phyloP scores from a whole-genome alignment of 495 filamentous ascomycete genomes.

The Trichoderma asperelloides region DNA sequence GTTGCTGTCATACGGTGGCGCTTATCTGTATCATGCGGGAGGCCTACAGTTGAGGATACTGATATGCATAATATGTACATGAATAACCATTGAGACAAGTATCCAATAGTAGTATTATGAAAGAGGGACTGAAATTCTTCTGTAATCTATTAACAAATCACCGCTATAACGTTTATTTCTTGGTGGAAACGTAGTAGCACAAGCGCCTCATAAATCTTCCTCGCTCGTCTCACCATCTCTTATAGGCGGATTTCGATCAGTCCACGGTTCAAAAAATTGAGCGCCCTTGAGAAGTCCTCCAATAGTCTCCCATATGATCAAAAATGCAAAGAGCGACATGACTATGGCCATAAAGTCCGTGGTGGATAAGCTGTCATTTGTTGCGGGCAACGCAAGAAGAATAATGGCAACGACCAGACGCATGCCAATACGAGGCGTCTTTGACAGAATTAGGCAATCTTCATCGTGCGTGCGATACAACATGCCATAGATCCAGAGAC shows the following conservation, averaged over 20 bases:
- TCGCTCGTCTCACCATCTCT: neutral
- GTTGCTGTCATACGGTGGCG: no score
- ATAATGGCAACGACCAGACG: neutral
- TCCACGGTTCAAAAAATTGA: neutral
- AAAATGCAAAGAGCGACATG: neutral
- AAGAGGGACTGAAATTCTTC: no score
- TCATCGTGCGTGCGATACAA: neutral
- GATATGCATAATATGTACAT: no score
- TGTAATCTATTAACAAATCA: neutral
- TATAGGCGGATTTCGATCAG: neutral
- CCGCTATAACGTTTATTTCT: neutral
- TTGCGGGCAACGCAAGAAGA: neutral
- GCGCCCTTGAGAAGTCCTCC: neutral
- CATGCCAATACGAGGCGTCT: neutral
- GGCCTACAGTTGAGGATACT: no score
- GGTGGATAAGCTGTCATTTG: neutral
- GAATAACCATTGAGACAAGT: no score
- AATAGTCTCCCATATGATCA: neutral
- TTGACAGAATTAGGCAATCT: neutral
- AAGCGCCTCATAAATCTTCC: no score
- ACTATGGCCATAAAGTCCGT: neutral
- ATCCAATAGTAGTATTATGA: no score
- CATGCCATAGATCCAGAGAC: neutral
- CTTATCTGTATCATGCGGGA: no score
- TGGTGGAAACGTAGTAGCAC: neutral